Evolutionary conservation across 2,329 filamentous ascomycete species (phyloP).

Genomic region (Daldinia sp.): DNA sequence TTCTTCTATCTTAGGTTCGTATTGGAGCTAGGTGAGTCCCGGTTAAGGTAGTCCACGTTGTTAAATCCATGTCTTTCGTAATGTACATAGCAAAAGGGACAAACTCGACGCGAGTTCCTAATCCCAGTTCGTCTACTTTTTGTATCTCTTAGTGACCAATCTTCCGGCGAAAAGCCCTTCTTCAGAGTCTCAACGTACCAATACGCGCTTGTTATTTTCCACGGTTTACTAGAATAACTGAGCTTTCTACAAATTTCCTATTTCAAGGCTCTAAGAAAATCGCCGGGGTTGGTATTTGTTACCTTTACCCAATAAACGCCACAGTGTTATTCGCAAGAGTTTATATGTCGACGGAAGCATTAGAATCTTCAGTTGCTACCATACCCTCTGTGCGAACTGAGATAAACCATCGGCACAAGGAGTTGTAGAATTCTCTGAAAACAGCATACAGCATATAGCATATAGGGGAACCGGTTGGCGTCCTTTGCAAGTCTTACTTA

Average conservation of each 20-base stretch:
- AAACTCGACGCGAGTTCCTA: constrained; percentile 29
- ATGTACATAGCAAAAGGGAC: constrained; percentile 26
- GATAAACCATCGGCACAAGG: constrained; percentile 38
- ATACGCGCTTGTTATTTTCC: constrained; percentile 26
- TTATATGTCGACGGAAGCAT: constrained; percentile 12
- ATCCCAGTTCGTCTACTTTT: constrained; percentile 30
- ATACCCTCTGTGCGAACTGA: constrained; percentile 34
- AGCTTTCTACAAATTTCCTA: constrained; percentile 27
- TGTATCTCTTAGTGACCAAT: constrained; percentile 29
- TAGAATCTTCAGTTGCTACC: constrained; percentile 25
- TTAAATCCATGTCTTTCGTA: constrained; percentile 34
- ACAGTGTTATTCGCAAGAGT: constrained; percentile 25
- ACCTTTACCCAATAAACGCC: constrained; percentile 34
- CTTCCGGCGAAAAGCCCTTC: constrained; percentile 31
- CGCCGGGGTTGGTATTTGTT: constrained; percentile 22
- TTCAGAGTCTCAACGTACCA: constrained; percentile 36
- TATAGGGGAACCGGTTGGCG: constrained; percentile 28
- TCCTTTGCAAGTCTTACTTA: constrained; percentile 32
- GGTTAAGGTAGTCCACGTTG: constrained; percentile 21
- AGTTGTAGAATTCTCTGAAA: constrained; percentile 35
- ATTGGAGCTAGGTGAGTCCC: constrained; percentile 13
- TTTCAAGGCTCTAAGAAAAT: constrained; percentile 29
- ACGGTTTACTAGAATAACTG: background rate
- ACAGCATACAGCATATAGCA: constrained; percentile 33
- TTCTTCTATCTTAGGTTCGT: constrained; percentile 27